Evolutionary conservation across 208 protist species (phyloP), one percentile per base, ranked within the genome.

Genomic region (Acanthamoeba comandoni): DNA sequence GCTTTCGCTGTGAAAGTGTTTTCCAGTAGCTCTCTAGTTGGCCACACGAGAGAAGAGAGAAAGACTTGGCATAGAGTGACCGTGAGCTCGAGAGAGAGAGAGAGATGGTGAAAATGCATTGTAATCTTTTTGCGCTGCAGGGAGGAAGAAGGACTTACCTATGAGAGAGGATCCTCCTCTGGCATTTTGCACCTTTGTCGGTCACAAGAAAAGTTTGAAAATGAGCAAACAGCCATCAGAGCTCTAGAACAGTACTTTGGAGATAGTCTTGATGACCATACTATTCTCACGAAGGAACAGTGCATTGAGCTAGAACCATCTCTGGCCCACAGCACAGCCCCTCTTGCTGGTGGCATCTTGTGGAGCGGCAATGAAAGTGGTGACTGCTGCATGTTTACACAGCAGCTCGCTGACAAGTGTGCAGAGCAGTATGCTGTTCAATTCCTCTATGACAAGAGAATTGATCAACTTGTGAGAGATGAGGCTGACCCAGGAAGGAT

Each of bases 141-240:
- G n/a, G 58, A 70, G 19, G 79, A 87, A 35, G 79, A 87, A 26
- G 1, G 2, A 4, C 35, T 87, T 3, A 19, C 24, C 11, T 87
- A 87, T 43, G 79, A 87, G 12, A 2, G 79, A 4, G 79, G 79
- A 9, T 64, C 79, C 43, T n/a, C 52, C 2, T 35, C n/a, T 9
- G 79, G 79, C 57, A 64, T 87, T 8, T 35, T 87, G 31, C 79
- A 87, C 35, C 79, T 87, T 4, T 69, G 69, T n/a, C 79, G 79
- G 19, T 58, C 19, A 31, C 1, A 69, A 7, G 57, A 12, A 26
- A 48, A 64, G 51, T 43, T 87, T 7, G 55, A 62, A 5, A 48
- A 64, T 53, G 77, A 53, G 31, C 51, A 87, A 48, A 15, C 49
- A 1, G 77, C 52, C 39, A 15, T 51, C 24, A 58, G 12, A 39